A percentile compares a stretch with the other conserved stretches of the same genome.
Conservation (phyloP, 2,329 filamentous ascomycete species). For the Stagonosporopsis chrysanthemi region DNA sequence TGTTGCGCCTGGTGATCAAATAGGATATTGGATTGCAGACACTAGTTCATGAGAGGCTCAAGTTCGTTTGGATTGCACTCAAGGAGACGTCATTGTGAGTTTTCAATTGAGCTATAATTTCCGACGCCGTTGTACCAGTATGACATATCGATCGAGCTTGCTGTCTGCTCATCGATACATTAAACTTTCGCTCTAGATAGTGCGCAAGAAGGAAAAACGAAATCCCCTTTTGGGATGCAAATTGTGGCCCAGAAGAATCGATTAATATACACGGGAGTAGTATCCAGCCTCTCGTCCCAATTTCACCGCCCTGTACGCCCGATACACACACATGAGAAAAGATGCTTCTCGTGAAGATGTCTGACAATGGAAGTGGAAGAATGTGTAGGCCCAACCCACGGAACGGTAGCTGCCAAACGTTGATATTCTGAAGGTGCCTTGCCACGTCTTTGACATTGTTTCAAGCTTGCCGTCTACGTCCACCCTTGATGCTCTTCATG, state of each 20-base stretch:
- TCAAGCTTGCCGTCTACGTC: conserved; percentile 44
- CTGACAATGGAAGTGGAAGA: conserved; percentile 30
- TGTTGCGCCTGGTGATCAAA: background rate
- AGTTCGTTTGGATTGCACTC: background rate
- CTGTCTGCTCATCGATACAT: conserved; percentile 14
- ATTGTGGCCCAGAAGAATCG: conserved; percentile 17
- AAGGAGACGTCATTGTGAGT: background rate
- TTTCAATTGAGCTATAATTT: conserved; percentile 24
- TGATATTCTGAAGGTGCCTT: background rate
- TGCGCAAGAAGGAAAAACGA: conserved; percentile 15
- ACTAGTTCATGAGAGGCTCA: background rate
- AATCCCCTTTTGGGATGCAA: conserved; percentile 9
- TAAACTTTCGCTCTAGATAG: conserved; percentile 18
- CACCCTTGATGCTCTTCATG: conserved; percentile 50
- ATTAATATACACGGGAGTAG: conserved; percentile 33
- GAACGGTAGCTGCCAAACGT: conserved; percentile 5
- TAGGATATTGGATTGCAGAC: background rate
- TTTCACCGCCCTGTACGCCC: conserved; percentile 25
- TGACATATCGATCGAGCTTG: conserved; percentile 16
- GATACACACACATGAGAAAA: conserved; percentile 27
- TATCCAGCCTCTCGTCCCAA: conserved; percentile 33
- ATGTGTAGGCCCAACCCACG: conserved; percentile 1
- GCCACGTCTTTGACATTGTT: background rate
- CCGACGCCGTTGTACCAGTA: conserved; percentile 7
- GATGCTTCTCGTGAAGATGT: conserved; percentile 20